Evolutionary conservation across 257 asterid species (phyloP).

Genomic region (Penstemon davidsonii): DNA sequence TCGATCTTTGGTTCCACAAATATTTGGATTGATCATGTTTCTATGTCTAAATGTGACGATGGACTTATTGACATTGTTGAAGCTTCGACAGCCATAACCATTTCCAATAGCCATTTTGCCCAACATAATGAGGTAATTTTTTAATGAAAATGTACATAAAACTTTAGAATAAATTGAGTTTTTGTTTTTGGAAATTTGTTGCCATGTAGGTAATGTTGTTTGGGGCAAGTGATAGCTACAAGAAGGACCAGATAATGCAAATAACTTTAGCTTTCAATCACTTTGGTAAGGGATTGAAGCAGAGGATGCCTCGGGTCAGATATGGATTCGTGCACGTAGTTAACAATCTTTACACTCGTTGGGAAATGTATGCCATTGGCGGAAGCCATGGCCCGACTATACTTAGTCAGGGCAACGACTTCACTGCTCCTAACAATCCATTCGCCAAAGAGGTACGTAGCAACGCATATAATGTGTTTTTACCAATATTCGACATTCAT

Average conservation of each 20-base stretch:
- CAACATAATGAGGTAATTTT: constrained; percentile 51
- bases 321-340: constrained; percentile 56
- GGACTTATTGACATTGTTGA: constrained; percentile 58
- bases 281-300: constrained; percentile 54
- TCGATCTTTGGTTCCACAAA: constrained; percentile 47
- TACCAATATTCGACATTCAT: not conserved
- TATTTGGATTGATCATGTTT: constrained; percentile 63
- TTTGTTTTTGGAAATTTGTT: not conserved
- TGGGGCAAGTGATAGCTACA: constrained; percentile 55
- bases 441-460: constrained; percentile 61
- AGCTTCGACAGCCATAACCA: constrained; percentile 63
- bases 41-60: constrained; percentile 48
- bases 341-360: constrained; percentile 55
- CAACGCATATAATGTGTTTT: not conserved
- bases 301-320: constrained; percentile 64
- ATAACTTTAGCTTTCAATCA: constrained; percentile 66
- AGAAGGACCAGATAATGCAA: constrained; percentile 52
- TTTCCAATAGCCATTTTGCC: constrained; percentile 61
- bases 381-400: constrained; percentile 58
- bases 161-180: not conserved
- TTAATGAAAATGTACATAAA: no score
- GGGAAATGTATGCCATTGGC: constrained; percentile 72
- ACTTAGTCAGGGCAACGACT: constrained; percentile 68
- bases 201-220: constrained; percentile 52
- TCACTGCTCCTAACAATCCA: constrained; percentile 47